Evolutionary conservation across 1,139 yeast genomes (phyloP), one percentile per base, ranked within the genome.

Genomic region (Suhomyces terraborum): DNA sequence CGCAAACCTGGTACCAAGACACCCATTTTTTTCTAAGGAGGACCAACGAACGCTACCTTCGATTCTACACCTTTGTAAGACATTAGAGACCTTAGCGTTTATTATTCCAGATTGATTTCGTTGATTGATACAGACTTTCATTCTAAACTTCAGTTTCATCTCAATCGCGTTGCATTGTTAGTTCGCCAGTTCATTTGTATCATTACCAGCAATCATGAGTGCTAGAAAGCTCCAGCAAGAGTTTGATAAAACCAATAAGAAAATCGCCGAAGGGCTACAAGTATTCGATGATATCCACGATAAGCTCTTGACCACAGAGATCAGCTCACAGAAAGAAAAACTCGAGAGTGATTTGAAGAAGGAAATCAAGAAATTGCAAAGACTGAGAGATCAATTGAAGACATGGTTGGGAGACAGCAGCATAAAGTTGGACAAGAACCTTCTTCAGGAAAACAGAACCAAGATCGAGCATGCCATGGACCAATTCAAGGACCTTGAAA

Each of bases 401-500:
- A 85, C 88, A 43, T 94, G 98, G 98, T 71, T 91, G 59, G 81
- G 95, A 35, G 95, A 94, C 54, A 85, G 84, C 55, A 95, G 94
- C 49, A 91, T 91, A 40, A 91, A 94, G 64, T 94, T 93, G 58
- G 95, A 89, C 67, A 85, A 88, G 60, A 73, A 66, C 34, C 65
- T 75, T 39, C 67, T 94, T 46, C 76, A 80, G 49, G 98, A 91
- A 47, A 87, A 89, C 55, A 75, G 98, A 41, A 77, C 83, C 52
- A 71, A 82, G 52, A 93, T 94, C 52, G 97, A 94, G 53, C 80
- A 78, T 59, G 96, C 94, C 42, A 93, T 93, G 99, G 98, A 94
- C 65, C 79, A 93, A 54, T 94, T 94, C 67, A 94, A 94, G 62
- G 93, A 93, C 40, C 87, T 91, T 51, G 99, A 94, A 62, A 88